These are phyloP conservation scores for Aciculosporium take DNA, from an alignment of 2,329 filamentous ascomycete genomes.

Conservation along the genomic window DNA sequence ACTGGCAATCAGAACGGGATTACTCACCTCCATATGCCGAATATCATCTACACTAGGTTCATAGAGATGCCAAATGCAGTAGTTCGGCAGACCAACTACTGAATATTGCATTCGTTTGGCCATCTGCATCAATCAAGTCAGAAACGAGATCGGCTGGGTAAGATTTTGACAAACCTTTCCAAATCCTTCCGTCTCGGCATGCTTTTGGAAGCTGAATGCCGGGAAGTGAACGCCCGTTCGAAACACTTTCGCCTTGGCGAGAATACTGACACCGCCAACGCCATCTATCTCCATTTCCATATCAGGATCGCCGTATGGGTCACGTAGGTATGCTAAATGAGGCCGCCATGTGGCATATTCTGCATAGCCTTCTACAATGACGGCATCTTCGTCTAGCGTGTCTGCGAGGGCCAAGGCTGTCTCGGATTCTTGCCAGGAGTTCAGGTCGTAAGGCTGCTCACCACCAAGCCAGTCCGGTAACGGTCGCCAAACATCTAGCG, in stretches of 20 bases:
- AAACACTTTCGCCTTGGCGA: slow-evolving; percentile 93
- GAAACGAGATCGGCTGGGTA: neutral
- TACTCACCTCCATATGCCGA: slow-evolving; percentile 73
- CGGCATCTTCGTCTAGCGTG: slow-evolving; percentile 90
- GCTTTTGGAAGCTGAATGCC: slow-evolving; percentile 96
- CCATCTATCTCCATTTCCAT: slow-evolving; percentile 99
- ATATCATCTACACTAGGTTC: slow-evolving; percentile 98
- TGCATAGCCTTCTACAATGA: slow-evolving; percentile 96
- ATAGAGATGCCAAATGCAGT: slow-evolving; percentile 98
- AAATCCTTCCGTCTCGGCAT: slow-evolving; percentile 96
- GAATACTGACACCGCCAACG: slow-evolving; percentile 90
- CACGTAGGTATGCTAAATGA: slow-evolving; percentile 88
- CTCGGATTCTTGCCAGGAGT: slow-evolving; percentile 98
- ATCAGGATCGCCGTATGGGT: slow-evolving; percentile 93
- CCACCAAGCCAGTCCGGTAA: slow-evolving; percentile 96
- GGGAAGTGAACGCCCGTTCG: slow-evolving; percentile 92
- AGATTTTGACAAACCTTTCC: slow-evolving; percentile 59
- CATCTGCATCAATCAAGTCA: slow-evolving; percentile 49
- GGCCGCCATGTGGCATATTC: slow-evolving; percentile 98
- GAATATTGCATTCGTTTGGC: slow-evolving; percentile 91
- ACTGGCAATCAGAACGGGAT: neutral
- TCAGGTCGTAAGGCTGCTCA: slow-evolving; percentile 95
- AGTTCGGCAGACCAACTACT: slow-evolving; percentile 89
- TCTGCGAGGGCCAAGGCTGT: slow-evolving; percentile 88
- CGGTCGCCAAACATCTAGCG: slow-evolving; percentile 86